A percentile compares a stretch with the other conserved stretches of the same genome.
These are phyloP conservation scores for Solanum pennellii DNA, from an alignment of 257 asterid species.

Conservation along the genomic window DNA sequence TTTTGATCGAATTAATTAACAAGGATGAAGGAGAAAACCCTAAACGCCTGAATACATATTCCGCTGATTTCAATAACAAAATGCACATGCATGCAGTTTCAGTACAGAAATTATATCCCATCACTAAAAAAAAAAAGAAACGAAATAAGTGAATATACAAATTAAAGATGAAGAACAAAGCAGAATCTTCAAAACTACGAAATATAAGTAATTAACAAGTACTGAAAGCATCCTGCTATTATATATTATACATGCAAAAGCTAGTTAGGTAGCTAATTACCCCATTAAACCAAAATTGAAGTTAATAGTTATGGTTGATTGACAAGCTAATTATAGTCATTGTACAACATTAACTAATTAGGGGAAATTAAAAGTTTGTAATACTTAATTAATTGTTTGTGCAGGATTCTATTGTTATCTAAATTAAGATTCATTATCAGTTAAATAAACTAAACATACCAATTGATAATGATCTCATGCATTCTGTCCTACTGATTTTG, in stretches of 20 bases:
- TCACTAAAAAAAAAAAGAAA: not conserved
- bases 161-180: not conserved
- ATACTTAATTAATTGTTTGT: not conserved
- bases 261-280: not conserved
- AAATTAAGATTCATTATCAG: conserved; percentile 3
- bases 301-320: not conserved
- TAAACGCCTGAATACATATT: not conserved
- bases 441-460: conserved; percentile 12
- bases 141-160: not conserved
- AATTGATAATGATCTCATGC: not conserved
- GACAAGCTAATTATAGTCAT: not conserved
- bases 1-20: not conserved
- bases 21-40: conserved; percentile 31
- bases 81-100: conserved; percentile 4
- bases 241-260: not conserved
- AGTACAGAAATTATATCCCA: not conserved
- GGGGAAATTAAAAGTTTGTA: not conserved
- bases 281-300: not conserved
- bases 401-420: conserved; percentile 13
- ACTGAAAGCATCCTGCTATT: not conserved
- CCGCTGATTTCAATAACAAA: not conserved
- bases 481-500: not conserved
- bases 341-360: not conserved
- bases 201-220: not conserved
- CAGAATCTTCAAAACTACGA: not conserved